Evolutionary conservation across 805 yeast species (phyloP), one percentile per base, ranked within the genome.

Genomic region (Starmerella kuoi): DNA sequence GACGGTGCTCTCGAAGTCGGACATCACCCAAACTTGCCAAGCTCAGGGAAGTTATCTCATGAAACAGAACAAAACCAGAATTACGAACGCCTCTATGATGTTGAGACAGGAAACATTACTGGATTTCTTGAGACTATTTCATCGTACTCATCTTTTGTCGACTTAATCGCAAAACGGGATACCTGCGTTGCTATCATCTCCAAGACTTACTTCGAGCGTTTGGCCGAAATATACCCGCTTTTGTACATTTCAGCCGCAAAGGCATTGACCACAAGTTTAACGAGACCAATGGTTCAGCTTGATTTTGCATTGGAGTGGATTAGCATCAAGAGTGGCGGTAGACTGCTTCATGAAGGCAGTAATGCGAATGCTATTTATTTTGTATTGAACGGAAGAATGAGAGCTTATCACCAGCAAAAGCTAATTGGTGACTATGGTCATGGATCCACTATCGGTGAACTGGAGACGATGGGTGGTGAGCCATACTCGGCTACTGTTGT

Each of bases 281-380:
- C 87, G 23, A 65, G 72, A 23, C 73, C 80, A 42, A 66, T 88
- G 30, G 61, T 81, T 30, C 74, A 79, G 42, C 73, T 91, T 32
- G 97, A 88, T 56, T 84, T 82, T 60, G 95, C 96, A 0, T 64
- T 91, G 39, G 98, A 91, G 59, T 88, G 97, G 97, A 76, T 87
- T 31, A 95, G 85, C 45, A 67, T 82, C 11, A 76, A 76, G n/a
- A 88, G 96, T 1, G 95, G 96, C 0, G 78, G 79, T 38, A 69
- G 78, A 0, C 60, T 91, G 18, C 85, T 81, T 54, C 70, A 75
- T 2, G 91, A 88, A 57, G 93, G 85, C 1, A 91, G 84, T 40
- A 71, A 72, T 17, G 94, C 97, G 0, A 87, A 85, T 57, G 94
- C 95, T n/a, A 44, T 46, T 25, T 36, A 48, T 31, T 48, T 49